These are phyloP conservation scores for Aspergillus egyptiacus DNA, from an alignment of 495 filamentous ascomycete species.

Conservation along the genomic window DNA sequence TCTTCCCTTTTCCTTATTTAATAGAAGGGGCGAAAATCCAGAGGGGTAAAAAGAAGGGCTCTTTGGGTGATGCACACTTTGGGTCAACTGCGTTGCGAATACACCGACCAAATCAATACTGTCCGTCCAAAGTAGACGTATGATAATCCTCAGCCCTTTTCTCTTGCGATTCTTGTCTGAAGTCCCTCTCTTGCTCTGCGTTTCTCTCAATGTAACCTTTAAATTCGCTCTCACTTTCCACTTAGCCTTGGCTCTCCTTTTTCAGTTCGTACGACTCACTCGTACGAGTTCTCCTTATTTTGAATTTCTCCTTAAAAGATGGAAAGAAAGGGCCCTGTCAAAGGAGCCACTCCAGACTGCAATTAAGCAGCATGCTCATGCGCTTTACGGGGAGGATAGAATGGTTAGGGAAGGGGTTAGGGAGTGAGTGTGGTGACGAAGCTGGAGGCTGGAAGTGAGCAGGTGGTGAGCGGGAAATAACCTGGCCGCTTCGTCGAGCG, in stretches of 20 bases:
- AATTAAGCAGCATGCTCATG: slow-evolving; percentile 37
- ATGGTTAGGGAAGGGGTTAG: slow-evolving; percentile 19
- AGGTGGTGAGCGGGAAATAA: slow-evolving; percentile 3
- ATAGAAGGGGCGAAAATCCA: slow-evolving; percentile 2
- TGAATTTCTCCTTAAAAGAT: slow-evolving; percentile 30
- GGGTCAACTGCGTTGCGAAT: slow-evolving; percentile 21
- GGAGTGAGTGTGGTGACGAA: slow-evolving; percentile 19
- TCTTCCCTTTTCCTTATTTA: slow-evolving; percentile 13
- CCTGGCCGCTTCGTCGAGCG: slow-evolving; percentile 8
- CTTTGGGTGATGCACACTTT: slow-evolving; percentile 17
- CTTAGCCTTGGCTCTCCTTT: slow-evolving; percentile 18
- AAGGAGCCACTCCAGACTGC: slow-evolving; percentile 33
- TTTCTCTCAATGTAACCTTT: slow-evolving; percentile 9
- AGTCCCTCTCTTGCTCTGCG: slow-evolving; percentile 4
- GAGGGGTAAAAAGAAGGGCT: slow-evolving; percentile 15
- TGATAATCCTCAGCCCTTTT: slow-evolving; percentile 13
- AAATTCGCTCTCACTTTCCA: slow-evolving; percentile 13
- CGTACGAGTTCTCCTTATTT: slow-evolving; percentile 18
- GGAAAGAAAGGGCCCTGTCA: slow-evolving; percentile 33
- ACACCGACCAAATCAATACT: slow-evolving; percentile 20
- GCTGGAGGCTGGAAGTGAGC: slow-evolving; percentile 13
- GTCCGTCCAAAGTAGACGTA: slow-evolving; percentile 24
- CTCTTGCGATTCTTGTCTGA: slow-evolving; percentile 1
- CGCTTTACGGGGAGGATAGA: slow-evolving; percentile 40
- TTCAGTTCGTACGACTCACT: slow-evolving; percentile 12